Evolutionary conservation across 768 basidiomycete genomes (phyloP).

Genomic region (Boletellus ananiceps): DNA sequence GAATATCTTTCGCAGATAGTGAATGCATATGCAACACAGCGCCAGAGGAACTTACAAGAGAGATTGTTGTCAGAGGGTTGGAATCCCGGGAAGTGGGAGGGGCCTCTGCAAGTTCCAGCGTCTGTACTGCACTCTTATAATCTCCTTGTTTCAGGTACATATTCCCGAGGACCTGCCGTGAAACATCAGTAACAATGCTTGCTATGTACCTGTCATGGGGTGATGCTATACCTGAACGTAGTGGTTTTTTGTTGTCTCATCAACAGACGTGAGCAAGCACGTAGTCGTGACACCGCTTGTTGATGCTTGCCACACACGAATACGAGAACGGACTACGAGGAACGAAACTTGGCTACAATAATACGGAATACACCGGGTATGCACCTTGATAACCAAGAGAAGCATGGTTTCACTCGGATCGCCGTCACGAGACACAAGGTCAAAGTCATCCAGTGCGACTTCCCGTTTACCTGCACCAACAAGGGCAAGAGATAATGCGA

Average conservation of each 20-base stretch:
- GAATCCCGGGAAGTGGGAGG: constrained; percentile 23
- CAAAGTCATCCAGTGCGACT: neutral
- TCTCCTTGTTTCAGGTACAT: constrained; percentile 1
- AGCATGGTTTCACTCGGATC: neutral
- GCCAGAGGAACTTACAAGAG: neutral
- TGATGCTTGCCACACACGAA: neutral
- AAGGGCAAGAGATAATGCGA: neutral
- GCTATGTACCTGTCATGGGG: neutral
- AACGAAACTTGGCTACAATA: neutral
- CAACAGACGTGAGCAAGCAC: neutral
- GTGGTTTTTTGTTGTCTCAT: neutral
- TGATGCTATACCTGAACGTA: neutral
- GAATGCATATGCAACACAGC: neutral
- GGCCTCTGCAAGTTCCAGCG: neutral
- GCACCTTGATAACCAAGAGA: neutral
- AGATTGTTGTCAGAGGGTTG: neutral
- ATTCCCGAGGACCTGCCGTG: neutral
- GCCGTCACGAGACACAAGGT: neutral
- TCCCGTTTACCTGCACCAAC: neutral
- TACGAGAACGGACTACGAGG: neutral
- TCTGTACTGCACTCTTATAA: neutral
- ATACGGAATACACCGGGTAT: neutral
- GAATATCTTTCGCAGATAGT: neutral
- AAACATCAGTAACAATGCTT: neutral
- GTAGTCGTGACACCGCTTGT: neutral